A percentile compares a stretch with the other conserved stretches of the same genome.
Conservation (phyloP, 371 early-diverging fungal genomes). For the Mycotypha africana region DNA sequence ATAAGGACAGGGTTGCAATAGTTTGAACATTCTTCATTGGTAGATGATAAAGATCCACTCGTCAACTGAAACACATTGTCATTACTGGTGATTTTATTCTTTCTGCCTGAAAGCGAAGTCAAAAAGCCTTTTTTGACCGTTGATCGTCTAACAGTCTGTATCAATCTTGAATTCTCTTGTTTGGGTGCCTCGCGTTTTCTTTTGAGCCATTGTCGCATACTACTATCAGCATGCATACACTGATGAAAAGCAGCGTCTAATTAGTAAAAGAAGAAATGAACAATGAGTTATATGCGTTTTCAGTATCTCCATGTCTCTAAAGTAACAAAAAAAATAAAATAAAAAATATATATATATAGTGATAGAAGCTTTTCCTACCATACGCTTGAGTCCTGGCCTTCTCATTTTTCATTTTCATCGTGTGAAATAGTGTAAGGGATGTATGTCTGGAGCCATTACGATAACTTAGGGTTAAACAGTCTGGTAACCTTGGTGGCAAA, state of each 20-base stretch:
- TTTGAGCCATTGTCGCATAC: constrained; percentile 33
- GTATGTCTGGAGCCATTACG: constrained; percentile 33
- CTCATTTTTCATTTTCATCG: constrained; percentile 36
- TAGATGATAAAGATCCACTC: no score
- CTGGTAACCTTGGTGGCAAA: constrained; percentile 16
- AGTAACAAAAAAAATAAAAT: not conserved
- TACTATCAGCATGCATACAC: constrained; percentile 38
- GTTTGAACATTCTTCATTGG: no score
- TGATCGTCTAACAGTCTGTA: constrained; percentile 2
- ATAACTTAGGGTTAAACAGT: constrained; percentile 31
- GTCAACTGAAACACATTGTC: no score
- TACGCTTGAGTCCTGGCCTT: constrained; percentile 31
- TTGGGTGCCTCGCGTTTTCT: constrained; percentile 8
- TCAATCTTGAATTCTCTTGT: constrained; percentile 10
- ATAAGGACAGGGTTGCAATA: no score
- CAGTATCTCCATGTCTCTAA: no score
- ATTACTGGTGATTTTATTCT: no score
- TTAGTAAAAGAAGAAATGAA: not conserved
- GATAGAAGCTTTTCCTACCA: constrained; percentile 13
- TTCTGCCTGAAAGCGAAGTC: constrained; percentile 4
- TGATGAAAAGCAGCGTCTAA: constrained; percentile 35
- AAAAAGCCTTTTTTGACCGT: constrained; percentile 13
- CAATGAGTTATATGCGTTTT: no score
- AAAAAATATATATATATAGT: not conserved
- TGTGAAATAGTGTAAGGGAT: constrained; percentile 41